phyloP scores from a whole-genome alignment of 768 basidiomycete genomes.

The Pleurotus pulmonarius region DNA sequence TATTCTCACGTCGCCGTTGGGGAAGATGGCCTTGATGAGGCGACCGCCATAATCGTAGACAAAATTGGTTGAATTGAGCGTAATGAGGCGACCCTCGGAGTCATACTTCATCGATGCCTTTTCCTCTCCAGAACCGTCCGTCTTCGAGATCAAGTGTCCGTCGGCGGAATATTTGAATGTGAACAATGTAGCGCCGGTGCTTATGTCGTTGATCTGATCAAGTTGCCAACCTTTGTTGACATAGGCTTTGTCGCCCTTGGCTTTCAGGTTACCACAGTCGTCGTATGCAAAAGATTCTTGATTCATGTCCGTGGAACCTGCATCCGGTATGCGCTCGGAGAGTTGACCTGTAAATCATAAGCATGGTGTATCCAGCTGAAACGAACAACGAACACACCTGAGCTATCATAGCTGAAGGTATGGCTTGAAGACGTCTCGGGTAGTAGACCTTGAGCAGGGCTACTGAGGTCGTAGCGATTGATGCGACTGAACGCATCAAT shows the following conservation, averaged over 20 bases:
- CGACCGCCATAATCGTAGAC: not conserved
- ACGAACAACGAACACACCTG: not conserved
- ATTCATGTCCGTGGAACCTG: not conserved
- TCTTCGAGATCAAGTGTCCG: not conserved
- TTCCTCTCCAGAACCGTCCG: not conserved
- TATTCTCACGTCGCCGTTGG: not conserved
- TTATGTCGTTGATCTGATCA: not conserved
- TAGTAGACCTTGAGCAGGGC: not conserved
- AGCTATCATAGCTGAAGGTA: not conserved
- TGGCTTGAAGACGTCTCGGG: not conserved
- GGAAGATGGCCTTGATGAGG: not conserved
- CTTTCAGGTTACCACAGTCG: not conserved
- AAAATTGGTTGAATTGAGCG: no score
- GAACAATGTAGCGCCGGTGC: not conserved
- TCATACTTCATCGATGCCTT: not conserved
- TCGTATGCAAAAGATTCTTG: not conserved
- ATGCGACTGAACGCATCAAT: not conserved
- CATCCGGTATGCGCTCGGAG: not conserved
- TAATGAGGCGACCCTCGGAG: not conserved
- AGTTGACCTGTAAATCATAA: not conserved
- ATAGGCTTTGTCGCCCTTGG: not conserved
- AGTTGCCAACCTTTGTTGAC: slow-evolving; percentile 3
- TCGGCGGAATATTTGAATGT: not conserved
- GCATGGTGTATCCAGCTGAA: no score
- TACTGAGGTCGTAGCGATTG: not conserved